These are phyloP conservation scores for Diversispora eburnea DNA, from an alignment of 192 early-diverging fungal species.

Conservation along the genomic window DNA sequence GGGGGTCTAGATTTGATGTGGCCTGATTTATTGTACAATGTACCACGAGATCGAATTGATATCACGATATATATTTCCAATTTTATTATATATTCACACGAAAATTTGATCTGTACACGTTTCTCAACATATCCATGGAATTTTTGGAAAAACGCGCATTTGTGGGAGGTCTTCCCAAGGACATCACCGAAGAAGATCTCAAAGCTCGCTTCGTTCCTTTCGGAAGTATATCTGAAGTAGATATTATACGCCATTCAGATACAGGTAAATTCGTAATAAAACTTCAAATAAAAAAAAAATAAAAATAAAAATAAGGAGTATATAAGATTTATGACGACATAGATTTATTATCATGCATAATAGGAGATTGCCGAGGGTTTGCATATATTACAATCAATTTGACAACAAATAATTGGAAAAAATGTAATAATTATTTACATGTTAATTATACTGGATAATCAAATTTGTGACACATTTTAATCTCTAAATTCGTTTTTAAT, in stretches of 20 bases:
- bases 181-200: constrained; percentile 54
- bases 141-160: constrained; percentile 59
- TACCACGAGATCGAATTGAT: no score
- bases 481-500: background rate
- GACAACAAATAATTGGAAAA: constrained; percentile 59
- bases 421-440: constrained; percentile 47
- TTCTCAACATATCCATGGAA: background rate
- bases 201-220: constrained; percentile 68
- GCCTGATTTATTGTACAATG: no score
- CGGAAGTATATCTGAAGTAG: constrained; percentile 55
- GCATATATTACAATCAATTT: constrained; percentile 69
- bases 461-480: background rate
- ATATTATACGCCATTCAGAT: constrained; percentile 45
- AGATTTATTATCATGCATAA: constrained; percentile 24
- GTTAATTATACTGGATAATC: background rate
- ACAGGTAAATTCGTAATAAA: constrained; percentile 33
- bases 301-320: no score
- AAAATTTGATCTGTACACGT: background rate
- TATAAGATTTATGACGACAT: constrained; percentile 29
- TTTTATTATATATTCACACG: no score
- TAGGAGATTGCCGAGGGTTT: constrained; percentile 63
- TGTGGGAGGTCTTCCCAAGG: constrained; percentile 68
- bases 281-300: background rate
- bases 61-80: no score
- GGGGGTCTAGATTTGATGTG: no score